These are phyloP conservation scores for Talaromyces sp. DNA, from an alignment of 2,329 filamentous ascomycete species.

Conservation along the genomic window DNA sequence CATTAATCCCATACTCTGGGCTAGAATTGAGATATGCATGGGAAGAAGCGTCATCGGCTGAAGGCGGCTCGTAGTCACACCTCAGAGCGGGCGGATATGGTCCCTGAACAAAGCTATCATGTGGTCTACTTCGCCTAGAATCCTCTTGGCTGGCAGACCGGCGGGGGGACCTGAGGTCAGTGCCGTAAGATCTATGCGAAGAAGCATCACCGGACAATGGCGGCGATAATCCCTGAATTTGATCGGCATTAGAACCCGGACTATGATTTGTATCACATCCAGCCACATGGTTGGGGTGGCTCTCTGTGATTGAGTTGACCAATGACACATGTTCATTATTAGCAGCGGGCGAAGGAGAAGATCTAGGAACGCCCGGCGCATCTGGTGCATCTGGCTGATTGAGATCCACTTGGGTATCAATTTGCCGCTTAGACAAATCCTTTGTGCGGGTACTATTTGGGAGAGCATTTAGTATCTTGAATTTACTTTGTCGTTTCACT, in stretches of 20 bases:
- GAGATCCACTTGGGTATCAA: neutral
- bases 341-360: neutral
- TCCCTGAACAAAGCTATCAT: neutral
- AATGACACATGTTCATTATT: neutral
- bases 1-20: slow-evolving; percentile 26
- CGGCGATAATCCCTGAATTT: slow-evolving; percentile 6
- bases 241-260: neutral
- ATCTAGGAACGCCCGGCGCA: neutral
- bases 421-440: slow-evolving; percentile 3
- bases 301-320: neutral
- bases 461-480: slow-evolving; percentile 29
- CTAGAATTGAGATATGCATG: slow-evolving; percentile 29
- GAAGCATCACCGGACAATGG: slow-evolving; percentile 11
- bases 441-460: slow-evolving; percentile 1
- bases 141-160: neutral
- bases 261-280: neutral
- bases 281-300: neutral
- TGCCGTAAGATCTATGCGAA: slow-evolving; percentile 4
- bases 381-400: neutral
- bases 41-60: slow-evolving; percentile 13
- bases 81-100: slow-evolving; percentile 2
- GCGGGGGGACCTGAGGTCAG: neutral
- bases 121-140: neutral
- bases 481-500: slow-evolving; percentile 25
- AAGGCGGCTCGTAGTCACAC: slow-evolving; percentile 8